Conservation (phyloP, 1,139 yeast species). For the Spathaspora sp. region DNA sequence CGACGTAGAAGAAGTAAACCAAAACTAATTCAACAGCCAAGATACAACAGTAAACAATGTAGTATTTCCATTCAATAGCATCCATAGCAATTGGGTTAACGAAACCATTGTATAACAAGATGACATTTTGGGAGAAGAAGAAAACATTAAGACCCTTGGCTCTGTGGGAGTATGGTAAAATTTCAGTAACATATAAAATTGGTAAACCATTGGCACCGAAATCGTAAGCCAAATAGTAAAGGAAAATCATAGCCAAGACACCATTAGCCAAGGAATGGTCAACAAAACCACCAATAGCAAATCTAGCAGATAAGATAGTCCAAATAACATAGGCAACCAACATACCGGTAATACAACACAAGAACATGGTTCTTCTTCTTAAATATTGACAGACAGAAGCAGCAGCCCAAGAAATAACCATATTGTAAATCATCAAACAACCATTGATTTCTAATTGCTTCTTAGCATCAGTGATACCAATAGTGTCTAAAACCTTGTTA, state of each 20-base stretch:
- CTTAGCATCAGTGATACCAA: slow-evolving; percentile 46
- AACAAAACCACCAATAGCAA: slow-evolving; percentile 34
- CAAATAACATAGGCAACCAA: slow-evolving; percentile 37
- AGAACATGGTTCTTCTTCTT: slow-evolving; percentile 48
- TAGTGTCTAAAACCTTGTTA: slow-evolving; percentile 45
- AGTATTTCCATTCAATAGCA: slow-evolving; percentile 58
- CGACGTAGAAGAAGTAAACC: slow-evolving; percentile 46
- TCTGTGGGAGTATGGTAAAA: slow-evolving; percentile 45
- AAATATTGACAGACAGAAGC: slow-evolving; percentile 30
- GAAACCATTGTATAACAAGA: slow-evolving; percentile 34
- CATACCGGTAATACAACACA: slow-evolving; percentile 36
- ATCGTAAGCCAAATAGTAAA: slow-evolving; percentile 38
- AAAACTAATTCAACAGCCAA: slow-evolving; percentile 36
- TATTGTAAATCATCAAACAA: slow-evolving; percentile 41
- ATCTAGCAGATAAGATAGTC: slow-evolving; percentile 39
- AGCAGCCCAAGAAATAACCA: slow-evolving; percentile 32
- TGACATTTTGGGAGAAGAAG: slow-evolving; percentile 25
- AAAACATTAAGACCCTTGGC: slow-evolving; percentile 43
- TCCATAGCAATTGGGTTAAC: slow-evolving; percentile 63
- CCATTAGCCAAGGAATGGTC: slow-evolving; percentile 38
- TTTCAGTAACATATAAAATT: slow-evolving; percentile 39
- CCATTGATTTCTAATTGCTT: slow-evolving; percentile 50
- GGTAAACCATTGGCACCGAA: slow-evolving; percentile 44
- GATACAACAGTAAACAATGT: slow-evolving; percentile 50
- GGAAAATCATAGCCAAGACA: slow-evolving; percentile 47